phyloP scores from a whole-genome alignment of 1,139 yeast species.

The Suhomyces coccinellae region DNA sequence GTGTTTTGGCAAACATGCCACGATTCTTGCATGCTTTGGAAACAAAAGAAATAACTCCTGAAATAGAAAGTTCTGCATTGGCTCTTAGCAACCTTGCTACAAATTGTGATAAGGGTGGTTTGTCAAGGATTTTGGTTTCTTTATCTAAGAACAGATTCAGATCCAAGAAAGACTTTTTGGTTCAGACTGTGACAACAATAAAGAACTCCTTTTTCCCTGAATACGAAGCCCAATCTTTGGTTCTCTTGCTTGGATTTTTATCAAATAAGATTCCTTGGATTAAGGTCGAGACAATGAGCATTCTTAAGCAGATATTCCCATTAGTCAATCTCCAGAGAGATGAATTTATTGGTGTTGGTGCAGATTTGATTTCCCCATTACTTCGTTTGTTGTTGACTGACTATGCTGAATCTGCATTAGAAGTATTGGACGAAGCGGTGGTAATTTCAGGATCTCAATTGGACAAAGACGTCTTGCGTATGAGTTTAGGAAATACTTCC shows the following conservation, averaged over 20 bases:
- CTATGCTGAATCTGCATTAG: slow-evolving; percentile 83
- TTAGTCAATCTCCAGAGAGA: slow-evolving; percentile 73
- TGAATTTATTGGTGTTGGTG: slow-evolving; percentile 88
- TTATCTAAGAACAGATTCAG: slow-evolving; percentile 77
- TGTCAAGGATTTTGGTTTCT: slow-evolving; percentile 75
- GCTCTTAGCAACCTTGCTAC: slow-evolving; percentile 63
- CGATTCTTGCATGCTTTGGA: slow-evolving; percentile 80
- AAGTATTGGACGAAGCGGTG: slow-evolving; percentile 83
- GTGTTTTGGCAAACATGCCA: slow-evolving; percentile 79
- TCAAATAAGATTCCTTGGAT: slow-evolving; percentile 81
- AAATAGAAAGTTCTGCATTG: slow-evolving; percentile 58
- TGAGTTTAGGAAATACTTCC: slow-evolving; percentile 83
- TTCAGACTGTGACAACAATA: slow-evolving; percentile 74
- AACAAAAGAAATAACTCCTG: slow-evolving; percentile 49
- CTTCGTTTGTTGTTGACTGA: slow-evolving; percentile 81
- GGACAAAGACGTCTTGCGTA: slow-evolving; percentile 87
- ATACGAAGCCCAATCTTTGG: slow-evolving; percentile 71
- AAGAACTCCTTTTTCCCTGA: slow-evolving; percentile 69
- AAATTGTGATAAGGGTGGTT: slow-evolving; percentile 53
- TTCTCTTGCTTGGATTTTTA: slow-evolving; percentile 73
- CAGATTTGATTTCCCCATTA: slow-evolving; percentile 89
- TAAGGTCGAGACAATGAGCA: slow-evolving; percentile 72
- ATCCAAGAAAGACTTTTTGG: slow-evolving; percentile 82
- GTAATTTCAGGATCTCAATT: slow-evolving; percentile 86
- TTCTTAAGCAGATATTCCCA: slow-evolving; percentile 74